Evolutionary conservation across 257 asterid species (phyloP), one percentile per base, ranked within the genome.

Genomic region (Solanum medicagineum): DNA sequence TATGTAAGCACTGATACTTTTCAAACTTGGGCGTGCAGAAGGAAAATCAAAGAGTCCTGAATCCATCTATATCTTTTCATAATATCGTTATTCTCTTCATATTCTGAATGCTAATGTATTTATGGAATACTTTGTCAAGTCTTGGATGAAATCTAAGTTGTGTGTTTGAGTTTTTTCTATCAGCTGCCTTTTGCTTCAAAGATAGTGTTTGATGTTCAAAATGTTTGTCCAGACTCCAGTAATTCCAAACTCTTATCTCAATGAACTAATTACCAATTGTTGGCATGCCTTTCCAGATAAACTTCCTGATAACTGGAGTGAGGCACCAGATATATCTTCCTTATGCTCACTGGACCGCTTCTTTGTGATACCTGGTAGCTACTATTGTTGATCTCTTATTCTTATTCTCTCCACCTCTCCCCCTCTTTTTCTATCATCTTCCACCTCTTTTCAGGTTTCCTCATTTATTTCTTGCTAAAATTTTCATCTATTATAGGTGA

Each of bases 341-440:
- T 89, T 96, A 87, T 90, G 90, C 81, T 85, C 96, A 68, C 87
- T 94, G 89, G 97, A 96, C 87, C 97, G 99, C 81, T 86, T 87
- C 92, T 96, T 96, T 92, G 94, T 96, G 86, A 94, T 96, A 86
- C 97, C 98, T 45, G 99, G 99, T 96, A 92, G 81, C 84, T 84
- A n/a, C 20, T 85, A 12, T 16, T 65, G 29, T 29, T 66, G 17
- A 49, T 66, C 66, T 26, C 81, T 12, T 17, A 66, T 83, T 44
- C 54, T 55, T 65, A 49, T 69, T 53, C 57, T 53, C 26, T 32
- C 69, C 63, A 16, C 55, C 45, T 19, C 54, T 81, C n/a, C 49
- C 51, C 82, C 66, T 66, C 24, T 54, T 40, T 75, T 47, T 79
- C 51, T 81, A 56, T 73, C 47, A 57, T 19, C 86, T 82, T 81